Evolutionary conservation across 2,329 filamentous ascomycete genomes (phyloP).

Genomic region (Botrytis elliptica): DNA sequence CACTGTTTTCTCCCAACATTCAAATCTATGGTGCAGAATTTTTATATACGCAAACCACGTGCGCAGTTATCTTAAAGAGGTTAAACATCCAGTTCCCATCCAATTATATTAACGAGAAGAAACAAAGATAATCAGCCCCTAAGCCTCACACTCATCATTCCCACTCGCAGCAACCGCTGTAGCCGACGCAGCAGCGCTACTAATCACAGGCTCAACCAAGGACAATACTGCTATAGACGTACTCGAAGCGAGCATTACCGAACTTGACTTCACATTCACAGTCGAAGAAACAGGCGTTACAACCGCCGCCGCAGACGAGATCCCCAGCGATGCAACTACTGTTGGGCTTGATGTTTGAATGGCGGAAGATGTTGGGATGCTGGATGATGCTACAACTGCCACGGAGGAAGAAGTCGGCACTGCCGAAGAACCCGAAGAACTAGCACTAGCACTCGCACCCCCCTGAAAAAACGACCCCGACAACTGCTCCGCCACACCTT

Average conservation of each 20-base stretch:
- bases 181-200: no score
- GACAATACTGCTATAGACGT: no score
- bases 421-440: not conserved
- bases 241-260: no score
- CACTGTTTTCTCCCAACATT: not conserved
- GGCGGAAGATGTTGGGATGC: not conserved
- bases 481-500: slow-evolving; percentile 17
- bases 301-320: not conserved
- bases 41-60: not conserved
- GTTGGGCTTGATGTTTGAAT: not conserved
- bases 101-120: accelerated
- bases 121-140: no score
- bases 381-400: not conserved
- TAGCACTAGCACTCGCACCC: not conserved
- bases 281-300: not conserved
- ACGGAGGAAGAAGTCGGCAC: no score
- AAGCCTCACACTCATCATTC: not conserved
- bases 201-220: no score
- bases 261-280: not conserved
- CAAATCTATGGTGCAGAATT: not conserved
- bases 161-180: not conserved
- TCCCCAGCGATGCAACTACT: not conserved
- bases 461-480: not conserved
- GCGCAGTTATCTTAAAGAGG: not conserved
- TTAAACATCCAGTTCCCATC: not conserved